These are phyloP conservation scores for Zoysia matrella DNA, from an alignment of 202 grass and related monocot species.

Conservation along the genomic window DNA sequence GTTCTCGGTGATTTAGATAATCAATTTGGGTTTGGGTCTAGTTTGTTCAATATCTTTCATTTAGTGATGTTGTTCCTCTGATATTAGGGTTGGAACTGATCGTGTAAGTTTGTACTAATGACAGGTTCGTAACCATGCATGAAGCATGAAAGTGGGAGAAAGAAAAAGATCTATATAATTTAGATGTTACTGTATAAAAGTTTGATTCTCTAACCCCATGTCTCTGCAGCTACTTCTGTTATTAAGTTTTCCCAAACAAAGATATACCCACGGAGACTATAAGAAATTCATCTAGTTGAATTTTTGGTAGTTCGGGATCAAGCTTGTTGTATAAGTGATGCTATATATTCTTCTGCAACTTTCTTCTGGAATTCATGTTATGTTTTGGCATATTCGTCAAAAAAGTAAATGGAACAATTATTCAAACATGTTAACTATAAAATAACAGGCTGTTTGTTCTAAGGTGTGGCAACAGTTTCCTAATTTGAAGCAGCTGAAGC, in stretches of 20 bases:
- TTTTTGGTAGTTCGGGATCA: background rate
- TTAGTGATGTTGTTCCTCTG: conserved; percentile 28
- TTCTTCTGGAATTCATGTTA: background rate
- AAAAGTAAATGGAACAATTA: background rate
- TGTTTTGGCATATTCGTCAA: background rate
- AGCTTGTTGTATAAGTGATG: too few relatives aligned
- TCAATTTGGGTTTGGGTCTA: conserved; percentile 28
- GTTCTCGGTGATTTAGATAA: background rate
- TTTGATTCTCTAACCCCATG: background rate
- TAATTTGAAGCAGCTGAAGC: background rate
- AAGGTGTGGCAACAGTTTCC: background rate
- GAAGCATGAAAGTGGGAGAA: conserved; percentile 17
- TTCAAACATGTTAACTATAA: background rate
- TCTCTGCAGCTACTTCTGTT: background rate
- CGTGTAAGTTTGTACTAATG: conserved; percentile 52
- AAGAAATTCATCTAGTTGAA: background rate
- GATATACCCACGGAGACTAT: background rate
- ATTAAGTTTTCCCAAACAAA: background rate
- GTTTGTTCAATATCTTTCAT: conserved; percentile 32
- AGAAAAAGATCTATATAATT: conserved; percentile 43
- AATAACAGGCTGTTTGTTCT: background rate
- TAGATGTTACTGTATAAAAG: background rate
- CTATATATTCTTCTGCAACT: background rate
- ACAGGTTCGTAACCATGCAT: conserved; percentile 31
- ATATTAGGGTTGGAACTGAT: conserved; percentile 48